Base-by-base conservation (phyloP, 257 asterid species). In the Perilla frutescens region DNA sequence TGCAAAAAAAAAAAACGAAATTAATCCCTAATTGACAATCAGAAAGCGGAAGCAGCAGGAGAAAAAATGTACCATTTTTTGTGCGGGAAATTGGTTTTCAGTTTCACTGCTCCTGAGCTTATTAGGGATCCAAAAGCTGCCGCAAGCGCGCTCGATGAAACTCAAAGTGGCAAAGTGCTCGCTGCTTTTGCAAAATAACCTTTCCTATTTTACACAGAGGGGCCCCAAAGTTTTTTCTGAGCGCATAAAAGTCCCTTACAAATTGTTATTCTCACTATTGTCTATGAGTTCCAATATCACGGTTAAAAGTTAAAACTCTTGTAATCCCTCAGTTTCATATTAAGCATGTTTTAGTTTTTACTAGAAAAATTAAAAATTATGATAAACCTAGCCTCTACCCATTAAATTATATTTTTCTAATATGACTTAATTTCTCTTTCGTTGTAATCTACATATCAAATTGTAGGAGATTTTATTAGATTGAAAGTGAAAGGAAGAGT, bases 1-100 rank as follows among this genome's bases (percentile, higher is more conserved):
- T 93, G 93, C 90, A 81, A 76, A 67, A 40, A 40, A 66, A 32
- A 47, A 37, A 55, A 50, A 32, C 15, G 40, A 76, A 40, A 63
- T 80, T 50, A 76, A 67, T 45, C 66, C 60, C 56, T 37, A 68
- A 45, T 14, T 7, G 31, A 9, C 61, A 60, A 26, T 32, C 32
- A 20, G 54, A 72, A 77, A 11, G 29, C 45, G 5, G 64, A 56
- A n/a, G 41, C 49, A 34, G 2, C 66, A 54, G 75, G 36, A 61
- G 31, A 29, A 66, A 31, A 29, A 41, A 34, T 56, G 54, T 3
- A 76, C 83, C 86, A 79, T 82, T 43, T n/a, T 72, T 29, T 4
- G 20, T 31, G 65, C 48, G 67, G 77, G 44, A 51, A 20, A 54
- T 71, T 8, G 47, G 29, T n/a, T 67, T 37, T 66, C 45, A 48